These are phyloP conservation scores for Neurospora terricola DNA, from an alignment of 495 filamentous ascomycete species.

Conservation along the genomic window DNA sequence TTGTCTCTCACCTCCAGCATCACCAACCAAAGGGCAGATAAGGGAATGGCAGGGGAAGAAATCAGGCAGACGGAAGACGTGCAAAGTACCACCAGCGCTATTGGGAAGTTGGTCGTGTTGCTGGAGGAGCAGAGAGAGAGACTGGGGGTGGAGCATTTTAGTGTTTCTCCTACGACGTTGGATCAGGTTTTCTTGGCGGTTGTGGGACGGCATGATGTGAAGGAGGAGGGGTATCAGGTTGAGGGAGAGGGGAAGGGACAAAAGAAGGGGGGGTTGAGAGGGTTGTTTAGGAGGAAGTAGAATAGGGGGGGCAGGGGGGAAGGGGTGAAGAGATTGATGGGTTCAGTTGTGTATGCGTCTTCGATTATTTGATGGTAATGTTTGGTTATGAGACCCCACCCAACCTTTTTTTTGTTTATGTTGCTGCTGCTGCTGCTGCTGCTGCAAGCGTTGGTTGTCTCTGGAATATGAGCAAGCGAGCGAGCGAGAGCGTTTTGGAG, in stretches of 20 bases:
- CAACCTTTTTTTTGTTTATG: not conserved
- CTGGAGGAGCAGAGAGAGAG: constrained; percentile 57
- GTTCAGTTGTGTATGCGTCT: not conserved
- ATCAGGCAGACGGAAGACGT: constrained; percentile 18
- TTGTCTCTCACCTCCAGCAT: constrained; percentile 1
- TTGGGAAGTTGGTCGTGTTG: constrained; percentile 56
- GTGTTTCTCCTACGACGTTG: constrained; percentile 69
- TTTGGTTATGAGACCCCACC: not conserved
- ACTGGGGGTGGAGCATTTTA: constrained; percentile 68
- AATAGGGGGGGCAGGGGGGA: not conserved
- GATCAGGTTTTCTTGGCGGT: constrained; percentile 84
- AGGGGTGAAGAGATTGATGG: not conserved
- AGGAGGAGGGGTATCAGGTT: constrained; percentile 60
- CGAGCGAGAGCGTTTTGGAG: not conserved
- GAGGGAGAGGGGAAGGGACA: constrained; percentile 18
- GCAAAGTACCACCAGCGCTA: constrained; percentile 5
- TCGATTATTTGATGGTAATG: not conserved
- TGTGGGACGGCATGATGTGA: constrained; percentile 63
- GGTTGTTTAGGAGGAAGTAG: not conserved
- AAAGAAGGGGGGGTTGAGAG: constrained; percentile 14
- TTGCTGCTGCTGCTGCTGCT: not conserved
- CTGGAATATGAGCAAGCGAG: not conserved
- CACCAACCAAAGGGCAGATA: constrained; percentile 3
- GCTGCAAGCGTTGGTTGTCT: not conserved
- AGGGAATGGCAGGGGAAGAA: constrained; percentile 7